A percentile compares a stretch with the other conserved stretches of the same genome.
Conservation (phyloP, 2,329 filamentous ascomycete genomes). For the Trichoderma sp. region DNA sequence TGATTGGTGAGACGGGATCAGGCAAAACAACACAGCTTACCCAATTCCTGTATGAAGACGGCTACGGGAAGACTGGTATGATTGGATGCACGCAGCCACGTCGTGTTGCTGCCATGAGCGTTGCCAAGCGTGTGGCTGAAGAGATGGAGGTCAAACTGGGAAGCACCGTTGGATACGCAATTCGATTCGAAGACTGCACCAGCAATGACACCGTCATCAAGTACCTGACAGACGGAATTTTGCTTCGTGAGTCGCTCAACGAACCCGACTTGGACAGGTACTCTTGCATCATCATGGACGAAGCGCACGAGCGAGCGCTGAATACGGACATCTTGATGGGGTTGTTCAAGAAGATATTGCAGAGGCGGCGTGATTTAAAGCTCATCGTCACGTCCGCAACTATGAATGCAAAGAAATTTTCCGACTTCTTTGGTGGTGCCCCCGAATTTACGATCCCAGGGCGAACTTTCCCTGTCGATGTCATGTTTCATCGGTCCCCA, state of each 20-base stretch:
- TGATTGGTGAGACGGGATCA: slow-evolving; percentile 95
- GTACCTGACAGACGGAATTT: slow-evolving; percentile 98
- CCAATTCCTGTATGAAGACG: slow-evolving; percentile 94
- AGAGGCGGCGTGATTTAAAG: slow-evolving; percentile 86
- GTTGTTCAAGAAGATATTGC: slow-evolving; percentile 93
- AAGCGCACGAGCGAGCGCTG: slow-evolving; percentile 93
- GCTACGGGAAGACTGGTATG: slow-evolving; percentile 82
- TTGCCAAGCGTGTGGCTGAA: slow-evolving; percentile 95
- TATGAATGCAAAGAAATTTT: slow-evolving; percentile 97
- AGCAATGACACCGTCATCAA: slow-evolving; percentile 95
- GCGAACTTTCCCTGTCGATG: slow-evolving; percentile 93
- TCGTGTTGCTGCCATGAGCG: slow-evolving; percentile 97
- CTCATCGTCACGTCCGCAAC: slow-evolving; percentile 97
- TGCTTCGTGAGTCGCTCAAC: slow-evolving; percentile 88
- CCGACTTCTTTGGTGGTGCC: slow-evolving; percentile 92
- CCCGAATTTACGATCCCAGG: slow-evolving; percentile 97
- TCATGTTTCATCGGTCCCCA: slow-evolving; percentile 91
- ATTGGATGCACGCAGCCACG: slow-evolving; percentile 96
- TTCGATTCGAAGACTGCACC: slow-evolving; percentile 97
- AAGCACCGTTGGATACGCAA: slow-evolving; percentile 88
- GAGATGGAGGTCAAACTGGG: slow-evolving; percentile 96
- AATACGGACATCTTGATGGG: slow-evolving; percentile 99
- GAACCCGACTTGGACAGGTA: slow-evolving; percentile 94
- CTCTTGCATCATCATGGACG: slow-evolving; percentile 99
- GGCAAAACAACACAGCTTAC: slow-evolving; percentile 98